Evolutionary conservation across 768 basidiomycete genomes (phyloP), one percentile per base, ranked within the genome.

Genomic region (Amanita rimosa): DNA sequence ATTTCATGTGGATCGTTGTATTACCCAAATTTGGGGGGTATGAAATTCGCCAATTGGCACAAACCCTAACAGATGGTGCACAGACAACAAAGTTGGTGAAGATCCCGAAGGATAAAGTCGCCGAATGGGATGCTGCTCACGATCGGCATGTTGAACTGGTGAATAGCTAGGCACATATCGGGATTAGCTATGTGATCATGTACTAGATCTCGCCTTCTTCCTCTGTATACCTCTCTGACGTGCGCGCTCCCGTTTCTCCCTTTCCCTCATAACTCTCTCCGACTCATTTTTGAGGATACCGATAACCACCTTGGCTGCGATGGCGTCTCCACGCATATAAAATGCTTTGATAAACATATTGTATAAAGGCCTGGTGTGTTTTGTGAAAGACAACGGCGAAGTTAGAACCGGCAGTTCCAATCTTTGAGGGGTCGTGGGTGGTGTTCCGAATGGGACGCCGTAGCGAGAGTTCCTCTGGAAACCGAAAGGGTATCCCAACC

Each of bases 311-410:
- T 69, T 65, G 21, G 79, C 82, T 35, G 77, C 78, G 9, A 59
- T 60, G 6, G 58, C 52, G 58, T 90, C 85, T 17, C 71, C 71
- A 24, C 78, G 64, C 36, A 67, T 44, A 58, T 76, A 72, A 53
- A 88, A 73, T 11, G 77, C 79, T 56, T 73, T 78, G 57, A 84
- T 75, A 62, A 89, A 80, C 76, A 79, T 79, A 67, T 72, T 81
- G 61, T 81, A 82, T 62, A 89, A 57, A 36, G 86, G 86, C 50
- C 69, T 66, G n/a, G 78, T 69, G 58, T 87, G 83, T 49, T 64
- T 69, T 49, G 69, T 65, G 47, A 79, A 83, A 3, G 73, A 76
- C 48, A 82, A 67, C 17, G 64, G 62, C 35, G 67, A 48, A n/a
- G 65, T 51, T 16, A 75, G 58, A 34, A 62, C 60, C 8, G 72